Conservation (phyloP, 225 moss, liverwort and hornwort genomes). For the Polytrichum commune region DNA sequence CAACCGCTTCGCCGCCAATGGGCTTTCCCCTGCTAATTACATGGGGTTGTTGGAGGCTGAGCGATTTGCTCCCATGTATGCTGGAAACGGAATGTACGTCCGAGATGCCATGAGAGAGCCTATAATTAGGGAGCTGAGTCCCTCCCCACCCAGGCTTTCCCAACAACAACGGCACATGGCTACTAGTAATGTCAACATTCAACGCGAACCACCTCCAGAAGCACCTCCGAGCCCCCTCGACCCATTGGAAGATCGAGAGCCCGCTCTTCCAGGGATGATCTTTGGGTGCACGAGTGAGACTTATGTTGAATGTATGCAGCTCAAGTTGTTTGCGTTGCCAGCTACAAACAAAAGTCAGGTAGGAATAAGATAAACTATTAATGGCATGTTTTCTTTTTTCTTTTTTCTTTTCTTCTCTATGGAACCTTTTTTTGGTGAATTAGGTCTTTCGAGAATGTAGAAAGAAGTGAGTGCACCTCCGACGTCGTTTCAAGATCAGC, state of each 20-base stretch:
- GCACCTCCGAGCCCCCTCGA: too few species aligned
- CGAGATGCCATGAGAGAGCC: neutral
- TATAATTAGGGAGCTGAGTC: neutral
- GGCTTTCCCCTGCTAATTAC: neutral
- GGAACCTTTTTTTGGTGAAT: too few species aligned
- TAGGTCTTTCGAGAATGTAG: too few species aligned
- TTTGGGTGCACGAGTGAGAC: constrained; percentile 77
- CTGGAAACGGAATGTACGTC: neutral
- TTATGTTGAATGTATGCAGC: constrained; percentile 77
- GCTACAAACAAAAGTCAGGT: constrained; percentile 49
- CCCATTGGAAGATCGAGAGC: constrained; percentile 13
- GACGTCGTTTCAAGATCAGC: too few species aligned
- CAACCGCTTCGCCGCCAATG: neutral
- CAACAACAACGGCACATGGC: too few species aligned
- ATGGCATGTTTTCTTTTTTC: too few species aligned
- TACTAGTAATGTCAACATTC: too few species aligned
- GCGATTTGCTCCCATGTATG: neutral
- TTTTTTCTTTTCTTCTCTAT: too few species aligned
- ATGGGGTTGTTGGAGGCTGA: neutral
- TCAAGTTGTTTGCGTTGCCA: constrained; percentile 67
- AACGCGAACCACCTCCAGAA: too few species aligned
- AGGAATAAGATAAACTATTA: neutral
- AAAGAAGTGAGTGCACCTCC: too few species aligned
- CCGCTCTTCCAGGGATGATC: constrained; percentile 67
- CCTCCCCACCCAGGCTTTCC: neutral